Base-by-base conservation (phyloP, 2,329 filamentous ascomycete species). In the Ilyonectria mors-panacis region DNA sequence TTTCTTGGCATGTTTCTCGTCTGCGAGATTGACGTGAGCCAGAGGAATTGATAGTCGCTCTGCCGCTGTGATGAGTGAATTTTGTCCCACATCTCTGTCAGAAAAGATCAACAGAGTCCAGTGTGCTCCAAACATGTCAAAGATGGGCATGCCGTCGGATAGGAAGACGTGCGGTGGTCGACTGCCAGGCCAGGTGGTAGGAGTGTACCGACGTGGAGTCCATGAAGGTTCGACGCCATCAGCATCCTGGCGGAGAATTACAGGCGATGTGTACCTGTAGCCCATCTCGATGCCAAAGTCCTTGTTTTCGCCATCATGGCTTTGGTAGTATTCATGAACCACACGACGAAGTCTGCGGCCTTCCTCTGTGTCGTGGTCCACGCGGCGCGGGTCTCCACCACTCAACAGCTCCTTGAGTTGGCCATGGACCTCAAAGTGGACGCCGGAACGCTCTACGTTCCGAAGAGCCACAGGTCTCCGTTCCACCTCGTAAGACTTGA, bases 281-380 rank as follows among this genome's bases (percentile, higher is more conserved):
- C 68, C 76, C 70, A 79, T 65, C 57, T 78, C 77, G 21, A 78
- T 72, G 4, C 76, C 76, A 12, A 69, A 66, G 26, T 75, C 71
- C 42, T 69, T 72, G 54, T 77, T 76, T 59, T 78, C 76, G 2
- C 63, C 69, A 39, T 78, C 70, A 26, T 76, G 66, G 12, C 47
- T 47, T 4, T 50, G 23, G 17, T 60, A 65, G 26, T 61, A 44
- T 1, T 53, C 35, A 12, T 26, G 23, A 15, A 61, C 28, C 21
- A 9, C 15, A 4, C 21, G 17, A 8, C 56, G 39, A 7, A 61
- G 19, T 2, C 15, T 15, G 4, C 8, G 6, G 4, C 63, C 63
- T 5, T 21, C 30, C n/a, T 55, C 48, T 6, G 63, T 39, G 39
- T 48, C 44, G 5, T 42, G 2, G 7, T 60, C 56, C 1, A 57